Conservation (phyloP, 306 rosid species). For the Acmispon strigosus region DNA sequence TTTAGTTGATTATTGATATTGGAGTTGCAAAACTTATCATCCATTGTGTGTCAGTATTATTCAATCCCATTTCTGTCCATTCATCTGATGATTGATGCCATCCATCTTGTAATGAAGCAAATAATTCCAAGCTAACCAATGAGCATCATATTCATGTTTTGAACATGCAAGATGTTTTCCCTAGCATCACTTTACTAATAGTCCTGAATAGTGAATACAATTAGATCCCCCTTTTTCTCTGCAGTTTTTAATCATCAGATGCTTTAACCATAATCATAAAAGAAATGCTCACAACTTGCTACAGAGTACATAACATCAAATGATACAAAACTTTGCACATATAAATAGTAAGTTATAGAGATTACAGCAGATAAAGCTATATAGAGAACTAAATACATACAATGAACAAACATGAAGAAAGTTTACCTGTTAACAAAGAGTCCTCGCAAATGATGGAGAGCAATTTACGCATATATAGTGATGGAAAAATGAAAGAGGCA, state of each 20-base stretch:
- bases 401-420: conserved; percentile 12
- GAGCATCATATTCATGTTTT: conserved; percentile 9
- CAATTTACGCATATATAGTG: conserved; percentile 76
- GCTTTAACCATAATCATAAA: neutral
- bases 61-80: conserved; percentile 12
- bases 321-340: neutral
- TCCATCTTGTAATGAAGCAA: neutral
- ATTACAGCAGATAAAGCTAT: conserved; percentile 8
- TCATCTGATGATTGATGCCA: conserved; percentile 1
- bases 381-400: neutral
- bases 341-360: neutral
- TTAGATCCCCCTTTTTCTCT: neutral
- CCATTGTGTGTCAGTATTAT: neutral
- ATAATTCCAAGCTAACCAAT: conserved; percentile 1
- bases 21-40: neutral
- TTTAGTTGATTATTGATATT: conserved; percentile 4
- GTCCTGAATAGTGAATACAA: conserved; percentile 11
- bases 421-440: conserved; percentile 78
- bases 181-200: neutral
- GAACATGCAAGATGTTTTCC: conserved; percentile 10
- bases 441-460: conserved; percentile 84
- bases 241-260: conserved; percentile 1
- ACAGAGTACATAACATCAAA: conserved; percentile 3
- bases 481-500: conserved; percentile 91
- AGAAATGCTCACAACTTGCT: neutral